Percentiles rank a stretch among this genome's conserved stretches.
These are phyloP conservation scores for Picea abies DNA, from an alignment of 83 land plant species.

Conservation along the genomic window DNA sequence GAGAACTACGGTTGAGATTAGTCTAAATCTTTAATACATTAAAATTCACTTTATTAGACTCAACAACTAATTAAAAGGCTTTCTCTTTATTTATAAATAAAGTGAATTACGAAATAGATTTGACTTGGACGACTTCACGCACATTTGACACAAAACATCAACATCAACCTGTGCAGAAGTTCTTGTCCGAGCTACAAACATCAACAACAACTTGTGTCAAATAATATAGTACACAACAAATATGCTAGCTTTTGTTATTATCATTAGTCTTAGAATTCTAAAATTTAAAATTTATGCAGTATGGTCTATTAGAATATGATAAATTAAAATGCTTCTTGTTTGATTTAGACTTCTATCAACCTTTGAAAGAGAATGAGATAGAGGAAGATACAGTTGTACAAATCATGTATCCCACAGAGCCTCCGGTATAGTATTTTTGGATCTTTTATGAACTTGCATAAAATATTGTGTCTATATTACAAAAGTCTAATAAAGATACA, in stretches of 20 bases:
- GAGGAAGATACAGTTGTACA: slow-evolving; percentile 67
- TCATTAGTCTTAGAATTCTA: not conserved
- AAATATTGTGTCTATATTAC: not conserved
- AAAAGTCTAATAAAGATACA: not conserved
- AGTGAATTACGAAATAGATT: too few species aligned
- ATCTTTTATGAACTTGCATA: not conserved
- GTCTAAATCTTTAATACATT: too few species aligned
- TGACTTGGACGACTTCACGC: too few species aligned
- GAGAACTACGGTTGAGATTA: too few species aligned
- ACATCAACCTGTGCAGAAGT: too few species aligned
- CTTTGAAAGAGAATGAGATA: slow-evolving; percentile 65
- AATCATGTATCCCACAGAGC: slow-evolving; percentile 61
- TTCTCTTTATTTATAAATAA: too few species aligned
- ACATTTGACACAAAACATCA: too few species aligned
- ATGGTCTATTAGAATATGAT: not conserved
- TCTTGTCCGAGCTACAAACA: too few species aligned
- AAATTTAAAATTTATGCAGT: not conserved
- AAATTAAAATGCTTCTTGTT: not conserved
- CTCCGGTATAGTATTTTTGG: slow-evolving; percentile 44
- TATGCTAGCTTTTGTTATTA: not conserved
- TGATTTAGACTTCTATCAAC: slow-evolving; percentile 65
- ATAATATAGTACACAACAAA: not conserved
- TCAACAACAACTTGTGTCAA: not conserved
- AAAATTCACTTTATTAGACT: too few species aligned
- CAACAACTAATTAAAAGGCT: too few species aligned